Evolutionary conservation across 306 rosid species (phyloP), one percentile per base, ranked within the genome.

Genomic region (Myrica gale): DNA sequence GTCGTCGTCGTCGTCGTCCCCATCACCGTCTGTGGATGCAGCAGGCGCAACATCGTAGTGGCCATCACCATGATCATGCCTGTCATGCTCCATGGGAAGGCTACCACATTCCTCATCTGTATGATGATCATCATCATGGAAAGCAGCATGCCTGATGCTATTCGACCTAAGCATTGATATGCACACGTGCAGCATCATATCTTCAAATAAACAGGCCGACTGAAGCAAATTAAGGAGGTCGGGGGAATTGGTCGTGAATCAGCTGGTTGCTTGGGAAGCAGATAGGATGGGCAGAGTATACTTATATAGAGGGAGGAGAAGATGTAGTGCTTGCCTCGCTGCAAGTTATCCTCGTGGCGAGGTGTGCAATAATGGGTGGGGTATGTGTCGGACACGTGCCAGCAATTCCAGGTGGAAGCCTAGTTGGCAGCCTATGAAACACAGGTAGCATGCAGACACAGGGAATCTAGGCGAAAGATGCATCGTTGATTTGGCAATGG

Each of bases 1-100:
- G 0, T 8, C 70, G 1, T 5, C 66, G 2, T 26, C 68, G 6
- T 66, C 69, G 1, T 63, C 70, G 1, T 65, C 70, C 4, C 46
- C 70, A 17, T 65, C 77, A 12, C 73, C 78, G 41, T 78, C 72
- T 45, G 50, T 71, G 20, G 48, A 61, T 5, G 76, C 72, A 10
- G 72, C 66, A 4, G 48, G 67, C 61, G 81, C 76, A 71, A 61
- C 61, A 19, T 76, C 79, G 67, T 66, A 66, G 53, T 26, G 44
- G 3, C 73, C 47, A 21, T 77, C 48, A 1, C 61, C 69, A 17
- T 68, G 7, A 11, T 46, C 11, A 46, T 46, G 10, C 51, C 51
- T 46, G 51, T 46, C 51, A 46, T 11, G 10, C 8, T 53, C 58
- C 58, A 16, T 6, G 21, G 58, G 58, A 7, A 53, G n/a, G 16